Evolutionary conservation across 768 basidiomycete genomes (phyloP).

Genomic region (Lactifluus subvellereus): DNA sequence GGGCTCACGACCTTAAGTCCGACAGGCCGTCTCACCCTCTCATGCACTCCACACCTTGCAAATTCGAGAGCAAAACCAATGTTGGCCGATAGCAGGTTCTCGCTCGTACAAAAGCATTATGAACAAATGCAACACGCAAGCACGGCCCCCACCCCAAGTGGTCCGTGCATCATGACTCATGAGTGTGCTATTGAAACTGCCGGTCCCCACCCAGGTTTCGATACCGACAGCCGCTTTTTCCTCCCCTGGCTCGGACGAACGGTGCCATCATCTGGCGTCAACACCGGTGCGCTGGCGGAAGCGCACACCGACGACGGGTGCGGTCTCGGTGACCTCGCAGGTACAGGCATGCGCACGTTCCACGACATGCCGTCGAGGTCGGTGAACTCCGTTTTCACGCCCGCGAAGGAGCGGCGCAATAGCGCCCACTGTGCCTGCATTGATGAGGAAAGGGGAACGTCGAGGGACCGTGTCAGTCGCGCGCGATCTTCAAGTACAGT

Average conservation of each 20-base stretch:
- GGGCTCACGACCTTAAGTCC: too few species aligned
- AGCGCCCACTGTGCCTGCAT: conserved; percentile 31
- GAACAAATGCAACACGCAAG: background rate
- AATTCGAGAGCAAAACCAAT: background rate
- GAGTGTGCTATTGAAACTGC: background rate
- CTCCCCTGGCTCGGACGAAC: conserved; percentile 3
- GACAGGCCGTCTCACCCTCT: too few species aligned
- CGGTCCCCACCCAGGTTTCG: background rate
- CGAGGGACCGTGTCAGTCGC: background rate
- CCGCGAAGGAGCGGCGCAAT: conserved; percentile 40
- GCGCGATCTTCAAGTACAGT: too few species aligned
- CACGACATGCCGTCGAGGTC: conserved; percentile 57
- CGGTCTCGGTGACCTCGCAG: background rate
- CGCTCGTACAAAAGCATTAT: background rate
- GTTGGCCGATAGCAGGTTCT: background rate
- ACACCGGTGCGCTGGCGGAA: background rate
- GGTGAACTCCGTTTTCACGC: conserved; percentile 55
- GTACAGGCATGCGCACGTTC: conserved; percentile 29
- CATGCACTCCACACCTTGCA: too few species aligned
- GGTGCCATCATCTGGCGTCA: conserved; percentile 2
- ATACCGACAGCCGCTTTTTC: background rate
- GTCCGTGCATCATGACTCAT: background rate
- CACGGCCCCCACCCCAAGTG: background rate
- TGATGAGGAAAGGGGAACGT: background rate
- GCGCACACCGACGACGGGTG: background rate